phyloP scores from a whole-genome alignment of 768 basidiomycete species.

The Floccularia luteovirens region DNA sequence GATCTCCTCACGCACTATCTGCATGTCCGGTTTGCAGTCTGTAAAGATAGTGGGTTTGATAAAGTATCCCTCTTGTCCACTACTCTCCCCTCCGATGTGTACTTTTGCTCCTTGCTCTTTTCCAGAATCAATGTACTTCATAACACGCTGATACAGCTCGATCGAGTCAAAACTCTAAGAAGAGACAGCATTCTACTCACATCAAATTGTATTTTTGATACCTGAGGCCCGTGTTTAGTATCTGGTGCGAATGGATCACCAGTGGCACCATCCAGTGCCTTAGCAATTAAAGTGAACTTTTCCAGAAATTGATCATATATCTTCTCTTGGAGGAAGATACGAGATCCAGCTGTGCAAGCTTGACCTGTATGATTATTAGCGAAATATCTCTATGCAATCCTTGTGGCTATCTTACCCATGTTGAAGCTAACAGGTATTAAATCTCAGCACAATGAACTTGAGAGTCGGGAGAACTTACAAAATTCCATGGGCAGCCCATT shows the following conservation, averaged over 20 bases:
- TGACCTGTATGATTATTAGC: slow-evolving; percentile 62
- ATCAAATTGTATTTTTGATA: slow-evolving; percentile 61
- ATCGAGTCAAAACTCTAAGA: no score
- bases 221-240: slow-evolving; percentile 63
- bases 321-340: slow-evolving; percentile 74
- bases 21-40: slow-evolving; percentile 54
- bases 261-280: slow-evolving; percentile 37
- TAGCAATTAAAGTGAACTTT: slow-evolving; percentile 43
- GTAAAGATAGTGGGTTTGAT: slow-evolving; percentile 67
- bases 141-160: slow-evolving; percentile 43
- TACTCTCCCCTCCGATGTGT: slow-evolving; percentile 49
- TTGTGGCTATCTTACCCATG: slow-evolving; percentile 3
- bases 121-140: slow-evolving; percentile 70
- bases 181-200: no score
- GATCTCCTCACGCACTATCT: slow-evolving; percentile 63
- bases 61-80: slow-evolving; percentile 61
- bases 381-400: slow-evolving; percentile 12
- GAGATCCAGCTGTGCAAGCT: slow-evolving; percentile 76
- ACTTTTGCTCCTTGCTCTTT: slow-evolving; percentile 62
- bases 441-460: background rate
- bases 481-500: slow-evolving; percentile 61
- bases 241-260: slow-evolving; percentile 57
- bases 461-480: slow-evolving; percentile 39
- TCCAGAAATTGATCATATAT: slow-evolving; percentile 77
- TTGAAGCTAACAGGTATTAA: slow-evolving; percentile 9